These are phyloP conservation scores for Aspergillus coremiiformis DNA, from an alignment of 495 filamentous ascomycete species.

Conservation along the genomic window DNA sequence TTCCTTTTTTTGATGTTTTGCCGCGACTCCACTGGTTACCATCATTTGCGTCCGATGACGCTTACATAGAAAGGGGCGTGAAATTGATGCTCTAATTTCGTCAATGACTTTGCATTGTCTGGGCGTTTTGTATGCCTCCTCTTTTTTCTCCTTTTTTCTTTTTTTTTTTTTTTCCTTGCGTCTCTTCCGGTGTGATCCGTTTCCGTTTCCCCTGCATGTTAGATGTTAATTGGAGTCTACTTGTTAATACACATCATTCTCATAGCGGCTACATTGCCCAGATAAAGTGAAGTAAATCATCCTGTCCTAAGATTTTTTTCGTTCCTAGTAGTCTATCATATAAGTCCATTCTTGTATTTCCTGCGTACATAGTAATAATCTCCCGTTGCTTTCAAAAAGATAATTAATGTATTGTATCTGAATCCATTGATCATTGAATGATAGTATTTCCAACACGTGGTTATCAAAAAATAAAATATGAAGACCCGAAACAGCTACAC, in stretches of 20 bases:
- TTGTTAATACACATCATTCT: background rate
- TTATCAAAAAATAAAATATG: background rate
- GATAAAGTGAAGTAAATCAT: background rate
- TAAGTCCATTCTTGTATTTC: too few species aligned
- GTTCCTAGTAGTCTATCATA: too few species aligned
- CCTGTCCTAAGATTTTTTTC: background rate
- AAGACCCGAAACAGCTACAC: background rate
- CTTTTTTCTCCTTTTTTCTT: background rate
- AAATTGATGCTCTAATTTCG: background rate
- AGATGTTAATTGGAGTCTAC: background rate
- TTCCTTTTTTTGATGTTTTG: background rate
- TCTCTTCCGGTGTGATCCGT: background rate
- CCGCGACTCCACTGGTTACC: background rate
- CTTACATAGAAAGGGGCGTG: background rate
- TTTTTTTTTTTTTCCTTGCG: background rate
- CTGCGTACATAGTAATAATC: too few species aligned
- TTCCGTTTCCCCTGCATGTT: background rate
- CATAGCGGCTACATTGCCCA: background rate
- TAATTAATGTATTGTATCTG: background rate
- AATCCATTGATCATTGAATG: background rate
- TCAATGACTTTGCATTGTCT: constrained; percentile 17
- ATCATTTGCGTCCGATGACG: background rate
- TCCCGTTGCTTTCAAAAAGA: background rate
- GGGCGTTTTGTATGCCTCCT: constrained; percentile 14
- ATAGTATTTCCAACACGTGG: background rate